Conservation (phyloP, 2,329 filamentous ascomycete species). For the Nigrograna mackinnonii region DNA sequence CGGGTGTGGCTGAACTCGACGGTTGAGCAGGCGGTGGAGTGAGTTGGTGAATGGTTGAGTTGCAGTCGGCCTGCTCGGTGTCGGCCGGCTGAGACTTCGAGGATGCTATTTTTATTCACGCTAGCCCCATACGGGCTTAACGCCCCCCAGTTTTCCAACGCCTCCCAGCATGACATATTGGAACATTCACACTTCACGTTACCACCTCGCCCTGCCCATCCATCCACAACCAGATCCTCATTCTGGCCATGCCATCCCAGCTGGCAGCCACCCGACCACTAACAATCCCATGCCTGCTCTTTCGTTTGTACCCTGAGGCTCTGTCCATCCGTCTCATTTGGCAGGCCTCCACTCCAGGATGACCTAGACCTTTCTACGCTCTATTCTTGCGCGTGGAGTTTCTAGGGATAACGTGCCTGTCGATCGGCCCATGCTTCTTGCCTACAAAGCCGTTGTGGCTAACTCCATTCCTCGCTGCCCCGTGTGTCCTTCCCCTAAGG, state of each 20-base stretch:
- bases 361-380: constrained; percentile 6
- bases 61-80: background rate
- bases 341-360: too few species aligned
- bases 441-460: background rate
- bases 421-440: too few species aligned
- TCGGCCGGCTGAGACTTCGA: constrained; percentile 2
- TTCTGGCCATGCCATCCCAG: constrained; percentile 14
- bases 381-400: constrained; percentile 8
- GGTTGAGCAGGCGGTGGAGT: too few species aligned
- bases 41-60: too few species aligned
- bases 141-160: constrained; percentile 8
- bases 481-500: background rate
- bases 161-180: too few species aligned
- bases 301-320: too few species aligned
- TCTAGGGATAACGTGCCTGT: constrained; percentile 11
- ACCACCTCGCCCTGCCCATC: constrained; percentile 8
- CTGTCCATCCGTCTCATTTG: too few species aligned
- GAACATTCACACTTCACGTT: background rate
- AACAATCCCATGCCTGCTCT: too few species aligned
- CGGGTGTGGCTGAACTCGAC: too few species aligned
- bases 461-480: background rate
- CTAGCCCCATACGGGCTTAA: constrained; percentile 10
- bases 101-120: constrained; percentile 11
- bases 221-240: constrained; percentile 15
- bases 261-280: constrained; percentile 12